Base-by-base conservation (phyloP, 495 filamentous ascomycete genomes). In the Trichoderma parareesei region DNA sequence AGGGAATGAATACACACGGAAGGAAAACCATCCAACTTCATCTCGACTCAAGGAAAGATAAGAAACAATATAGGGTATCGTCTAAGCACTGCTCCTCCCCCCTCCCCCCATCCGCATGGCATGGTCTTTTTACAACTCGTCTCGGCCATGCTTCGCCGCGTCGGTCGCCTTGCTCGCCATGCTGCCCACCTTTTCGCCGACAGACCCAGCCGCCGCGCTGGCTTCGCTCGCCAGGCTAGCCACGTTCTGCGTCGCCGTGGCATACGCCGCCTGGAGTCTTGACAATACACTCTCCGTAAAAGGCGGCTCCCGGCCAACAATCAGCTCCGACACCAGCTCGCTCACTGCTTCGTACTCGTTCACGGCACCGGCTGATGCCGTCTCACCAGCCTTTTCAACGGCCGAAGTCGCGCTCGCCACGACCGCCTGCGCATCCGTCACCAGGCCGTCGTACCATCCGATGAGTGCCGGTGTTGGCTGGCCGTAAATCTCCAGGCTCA, bases 251-350 rank as follows among this genome's bases (percentile, higher is more conserved):
- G 68, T 20, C 2, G 71, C 73, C 0, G 73, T 75, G 0, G 72
- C 71, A 57, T 86, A 85, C 0, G 86, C 90, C 3, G 83, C 84
- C 41, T 80, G 81, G 6, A 97, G 81, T 27, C 88, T 83, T 64
- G 78, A 85, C 77, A 92, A 83, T 0, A 93, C 88, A 65, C 87
- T 90, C 67, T 97, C 90, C 0, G 89, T 91, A 69, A 90, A 96
- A 14, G 86, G 82, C 5, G 90, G 88, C 71, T 96, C 90, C 73
- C 87, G 89, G 35, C 89, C 92, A 57, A 77, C 71, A 37, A 97
- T 76, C 3, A 96, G 77, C 69, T 97, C 91, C 13, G 87, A 88
- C 14, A 97, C 81, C 1, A 96, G 78, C 27, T 79, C 83, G 69
- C 87, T 84, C 2, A 95, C 78, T n/a, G 82, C 87, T 9, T 83